Conservation (phyloP, 805 yeast species). For the Sugiyamaella smithiae region DNA sequence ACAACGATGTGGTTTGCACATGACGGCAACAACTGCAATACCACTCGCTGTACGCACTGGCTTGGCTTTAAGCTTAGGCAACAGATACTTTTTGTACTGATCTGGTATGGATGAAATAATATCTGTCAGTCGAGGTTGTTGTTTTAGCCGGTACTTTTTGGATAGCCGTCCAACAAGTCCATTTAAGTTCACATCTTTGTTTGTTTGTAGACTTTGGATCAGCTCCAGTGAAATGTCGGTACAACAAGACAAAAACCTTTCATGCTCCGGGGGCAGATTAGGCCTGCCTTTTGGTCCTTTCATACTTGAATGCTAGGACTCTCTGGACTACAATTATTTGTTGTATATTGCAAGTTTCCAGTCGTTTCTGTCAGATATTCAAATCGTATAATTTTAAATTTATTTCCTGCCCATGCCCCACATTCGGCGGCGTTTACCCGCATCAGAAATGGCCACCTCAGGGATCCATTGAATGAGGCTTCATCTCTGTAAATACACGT, state of each 20-base stretch:
- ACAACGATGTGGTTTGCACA: constrained; percentile 99
- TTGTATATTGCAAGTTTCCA: no score
- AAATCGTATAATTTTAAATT: no score
- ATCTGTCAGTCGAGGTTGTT: constrained; percentile 93
- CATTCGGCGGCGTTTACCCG: constrained; percentile 1
- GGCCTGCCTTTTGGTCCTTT: constrained; percentile 43
- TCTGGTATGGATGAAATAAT: constrained; percentile 94
- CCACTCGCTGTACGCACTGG: constrained; percentile 99
- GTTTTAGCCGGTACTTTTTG: constrained; percentile 84
- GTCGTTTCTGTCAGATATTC: no score
- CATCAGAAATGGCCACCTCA: background rate
- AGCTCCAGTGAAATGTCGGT: constrained; percentile 87
- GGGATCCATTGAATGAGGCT: no score
- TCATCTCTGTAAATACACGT: no score
- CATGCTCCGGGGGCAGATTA: constrained; percentile 85
- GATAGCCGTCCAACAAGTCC: constrained; percentile 83
- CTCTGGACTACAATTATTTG: no score
- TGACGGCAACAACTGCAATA: constrained; percentile 97
- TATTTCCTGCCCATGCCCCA: no score
- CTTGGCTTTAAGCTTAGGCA: constrained; percentile 95
- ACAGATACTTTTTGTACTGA: constrained; percentile 83
- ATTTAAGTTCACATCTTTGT: constrained; percentile 81
- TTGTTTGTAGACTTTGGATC: constrained; percentile 68
- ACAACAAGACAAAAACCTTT: constrained; percentile 87
- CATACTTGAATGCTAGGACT: no score